Conservation (phyloP, 75 land plant genomes). For the Cupressus sempervirens region DNA sequence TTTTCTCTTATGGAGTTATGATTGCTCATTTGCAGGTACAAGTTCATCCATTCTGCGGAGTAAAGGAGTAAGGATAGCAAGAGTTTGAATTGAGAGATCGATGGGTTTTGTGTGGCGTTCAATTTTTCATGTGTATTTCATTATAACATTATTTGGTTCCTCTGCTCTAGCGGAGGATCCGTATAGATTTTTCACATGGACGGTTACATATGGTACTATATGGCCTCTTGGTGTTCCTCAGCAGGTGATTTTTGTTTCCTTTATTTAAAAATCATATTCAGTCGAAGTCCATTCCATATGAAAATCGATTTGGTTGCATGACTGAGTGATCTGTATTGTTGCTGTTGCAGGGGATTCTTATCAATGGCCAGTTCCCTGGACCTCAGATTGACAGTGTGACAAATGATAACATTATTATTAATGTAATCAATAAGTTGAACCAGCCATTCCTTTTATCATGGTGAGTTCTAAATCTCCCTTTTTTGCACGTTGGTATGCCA, state of each 20-base stretch:
- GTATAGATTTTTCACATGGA: slow-evolving; percentile 62
- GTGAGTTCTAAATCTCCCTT: slow-evolving; percentile 22
- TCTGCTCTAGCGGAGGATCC: slow-evolving; percentile 34
- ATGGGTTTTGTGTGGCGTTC: not conserved
- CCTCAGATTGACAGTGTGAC: slow-evolving; percentile 67
- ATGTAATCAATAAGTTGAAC: slow-evolving; percentile 71
- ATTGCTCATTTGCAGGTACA: not conserved
- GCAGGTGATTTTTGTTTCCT: slow-evolving; percentile 24
- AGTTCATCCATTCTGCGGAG: not conserved
- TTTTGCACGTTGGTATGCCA: not conserved
- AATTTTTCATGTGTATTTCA: not conserved
- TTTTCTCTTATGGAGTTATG: not conserved
- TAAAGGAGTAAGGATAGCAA: not conserved
- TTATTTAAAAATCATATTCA: not conserved
- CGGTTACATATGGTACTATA: slow-evolving; percentile 25
- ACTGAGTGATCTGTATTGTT: not conserved
- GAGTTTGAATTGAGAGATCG: not conserved
- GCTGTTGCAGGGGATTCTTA: slow-evolving; percentile 69
- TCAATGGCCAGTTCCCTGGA: slow-evolving; percentile 92
- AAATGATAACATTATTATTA: slow-evolving; percentile 71
- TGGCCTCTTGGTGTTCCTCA: slow-evolving; percentile 46
- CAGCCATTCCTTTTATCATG: slow-evolving; percentile 80
- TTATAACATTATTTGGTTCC: not conserved
- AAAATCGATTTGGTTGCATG: not conserved
- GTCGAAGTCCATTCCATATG: not conserved